Evolutionary conservation across 306 rosid species (phyloP).

Genomic region (Calophaca sinica): DNA sequence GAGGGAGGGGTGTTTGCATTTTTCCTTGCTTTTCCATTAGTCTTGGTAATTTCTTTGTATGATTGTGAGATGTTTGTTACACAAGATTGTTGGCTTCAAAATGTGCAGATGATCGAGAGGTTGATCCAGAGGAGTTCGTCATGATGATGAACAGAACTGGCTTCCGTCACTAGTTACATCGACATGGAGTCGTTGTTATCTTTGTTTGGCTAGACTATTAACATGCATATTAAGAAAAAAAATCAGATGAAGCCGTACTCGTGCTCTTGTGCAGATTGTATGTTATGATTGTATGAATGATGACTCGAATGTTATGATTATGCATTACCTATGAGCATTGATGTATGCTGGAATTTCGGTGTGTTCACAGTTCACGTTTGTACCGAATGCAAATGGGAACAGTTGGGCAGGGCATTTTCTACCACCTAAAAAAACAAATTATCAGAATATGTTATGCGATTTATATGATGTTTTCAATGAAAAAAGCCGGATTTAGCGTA

Average conservation of each 20-base stretch:
- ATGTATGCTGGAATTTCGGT: not conserved
- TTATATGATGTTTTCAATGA: too few relatives aligned
- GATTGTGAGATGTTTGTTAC: conserved; percentile 19
- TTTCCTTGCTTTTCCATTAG: not conserved
- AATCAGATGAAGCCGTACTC: conserved; percentile 10
- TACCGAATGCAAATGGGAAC: not conserved
- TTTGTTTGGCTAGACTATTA: conserved; percentile 29
- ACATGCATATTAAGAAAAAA: not conserved
- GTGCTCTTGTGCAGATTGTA: conserved; percentile 6
- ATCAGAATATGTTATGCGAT: not conserved
- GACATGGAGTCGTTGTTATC: conserved; percentile 10
- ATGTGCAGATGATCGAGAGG: conserved; percentile 76
- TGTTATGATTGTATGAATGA: conserved; percentile 7
- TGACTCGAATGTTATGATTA: not conserved
- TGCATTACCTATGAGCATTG: conserved; percentile 26
- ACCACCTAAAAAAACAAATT: not conserved
- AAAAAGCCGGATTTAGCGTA: too few relatives aligned
- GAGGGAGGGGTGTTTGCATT: too few relatives aligned
- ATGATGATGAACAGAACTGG: conserved; percentile 73
- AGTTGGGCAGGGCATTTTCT: not conserved
- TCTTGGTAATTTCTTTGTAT: conserved; percentile 24
- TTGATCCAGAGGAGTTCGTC: conserved; percentile 62
- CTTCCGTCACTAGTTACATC: conserved; percentile 42
- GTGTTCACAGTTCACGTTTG: not conserved
- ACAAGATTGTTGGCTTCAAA: conserved; percentile 18